Conservation (phyloP, 2,329 filamentous ascomycete species). For the Lasiodiplodia gonubiensis region DNA sequence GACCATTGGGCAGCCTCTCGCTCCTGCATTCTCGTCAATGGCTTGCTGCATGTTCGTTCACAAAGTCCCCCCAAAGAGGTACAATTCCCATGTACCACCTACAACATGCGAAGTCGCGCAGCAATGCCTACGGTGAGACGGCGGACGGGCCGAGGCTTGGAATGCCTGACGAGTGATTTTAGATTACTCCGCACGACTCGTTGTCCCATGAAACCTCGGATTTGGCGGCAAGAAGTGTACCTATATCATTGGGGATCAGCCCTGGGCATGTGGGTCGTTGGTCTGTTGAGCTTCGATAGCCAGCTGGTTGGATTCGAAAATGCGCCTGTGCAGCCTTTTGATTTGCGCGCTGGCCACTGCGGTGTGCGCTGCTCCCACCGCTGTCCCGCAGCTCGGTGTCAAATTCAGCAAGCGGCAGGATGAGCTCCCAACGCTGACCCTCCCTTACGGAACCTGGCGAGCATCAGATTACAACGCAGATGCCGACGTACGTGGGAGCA, state of each 20-base stretch:
- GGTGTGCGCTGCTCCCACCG: constrained; percentile 10
- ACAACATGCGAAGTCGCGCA: not conserved
- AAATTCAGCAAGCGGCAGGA: constrained; percentile 25
- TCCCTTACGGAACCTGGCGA: constrained; percentile 24
- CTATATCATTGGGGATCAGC: constrained; percentile 12
- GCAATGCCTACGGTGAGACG: constrained; percentile 3
- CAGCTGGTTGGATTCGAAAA: constrained; percentile 1
- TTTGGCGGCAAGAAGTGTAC: not conserved
- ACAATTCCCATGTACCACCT: not conserved
- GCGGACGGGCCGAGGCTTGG: constrained; percentile 2
- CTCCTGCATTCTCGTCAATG: not conserved
- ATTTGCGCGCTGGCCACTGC: constrained; percentile 4
- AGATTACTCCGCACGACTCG: not conserved
- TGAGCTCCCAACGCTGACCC: constrained; percentile 23
- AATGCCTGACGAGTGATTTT: not conserved
- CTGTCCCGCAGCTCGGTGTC: constrained; percentile 14
- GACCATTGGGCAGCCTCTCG: not conserved
- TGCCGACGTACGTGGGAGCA: constrained; percentile 15
- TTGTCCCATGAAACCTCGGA: constrained; percentile 18
- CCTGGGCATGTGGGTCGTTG: not conserved
- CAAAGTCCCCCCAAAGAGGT: constrained; percentile 1
- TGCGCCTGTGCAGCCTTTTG: constrained; percentile 9
- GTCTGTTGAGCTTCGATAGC: not conserved
- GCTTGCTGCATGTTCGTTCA: not conserved
- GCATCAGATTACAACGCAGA: constrained; percentile 23